Evolutionary conservation across 116 monocot species (phyloP), one percentile per base, ranked within the genome.

Genomic region (Phalaenopsis hybrid): DNA sequence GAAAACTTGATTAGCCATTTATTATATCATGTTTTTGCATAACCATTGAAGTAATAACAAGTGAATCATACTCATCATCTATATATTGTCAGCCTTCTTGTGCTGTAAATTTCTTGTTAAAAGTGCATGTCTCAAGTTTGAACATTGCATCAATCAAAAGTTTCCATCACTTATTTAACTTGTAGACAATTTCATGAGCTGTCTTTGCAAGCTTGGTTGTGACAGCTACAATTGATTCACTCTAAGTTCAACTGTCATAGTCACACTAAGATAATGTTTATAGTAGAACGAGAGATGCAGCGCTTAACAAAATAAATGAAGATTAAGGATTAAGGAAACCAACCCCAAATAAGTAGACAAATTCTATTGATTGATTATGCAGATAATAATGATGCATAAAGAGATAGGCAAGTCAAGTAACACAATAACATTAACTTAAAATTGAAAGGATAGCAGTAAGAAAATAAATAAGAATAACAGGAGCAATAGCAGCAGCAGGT

Each of bases 381-480:
- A 37, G 12, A 72, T 72, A 37, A 37, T 37, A 16, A 72, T 72
- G 16, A 68, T 72, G 72, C 34, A 37, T 72, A 37, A 72, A 37
- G 25, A 72, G 65, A 23, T 41, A 55, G 55, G 2, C 55, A 55
- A 15, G 55, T 15, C 15, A 13, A 15, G 73, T 16, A 73, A 73
- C 5, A 31, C 33, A 73, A 73, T 37, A 73, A 73, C 16, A 73
- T 73, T 16, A 41, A 73, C 15, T 73, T 23, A 41, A 43, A 41
- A 41, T 41, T 73, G 73, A 61, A 65, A 65, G 41, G 44, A 41
- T 37, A 65, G 15, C 34, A 68, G 63, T 81, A 33, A 33, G 25
- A 48, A 70, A 81, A 70, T 4, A 50, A 74, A 63, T 23, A 87
- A 65, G 84, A 78, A 77, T 75, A 75, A 21, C 59, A 45, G 18